phyloP scores from a whole-genome alignment of 2,329 filamentous ascomycete genomes.

The Nemania sp. region DNA sequence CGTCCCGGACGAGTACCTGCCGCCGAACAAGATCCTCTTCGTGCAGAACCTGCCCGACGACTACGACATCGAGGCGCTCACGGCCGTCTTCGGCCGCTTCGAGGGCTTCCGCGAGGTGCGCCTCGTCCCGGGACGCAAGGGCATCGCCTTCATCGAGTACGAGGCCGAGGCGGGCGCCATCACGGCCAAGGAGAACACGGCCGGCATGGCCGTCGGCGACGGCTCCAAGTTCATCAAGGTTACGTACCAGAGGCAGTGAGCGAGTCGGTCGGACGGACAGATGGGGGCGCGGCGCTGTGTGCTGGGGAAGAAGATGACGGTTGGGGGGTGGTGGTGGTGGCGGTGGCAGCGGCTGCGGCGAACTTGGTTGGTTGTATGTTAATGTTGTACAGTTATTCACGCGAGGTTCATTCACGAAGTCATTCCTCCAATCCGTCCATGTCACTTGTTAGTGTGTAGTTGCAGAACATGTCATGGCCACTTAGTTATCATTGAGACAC shows the following conservation, averaged over 20 bases:
- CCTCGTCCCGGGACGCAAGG: constrained; percentile 80
- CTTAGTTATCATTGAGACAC: neutral
- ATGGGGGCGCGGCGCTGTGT: neutral
- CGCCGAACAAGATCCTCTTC: constrained; percentile 96
- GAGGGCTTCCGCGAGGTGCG: constrained; percentile 94
- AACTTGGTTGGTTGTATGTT: no score
- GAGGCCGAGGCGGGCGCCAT: constrained; percentile 88
- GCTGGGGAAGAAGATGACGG: neutral
- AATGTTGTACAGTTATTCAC: no score
- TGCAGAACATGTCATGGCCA: neutral
- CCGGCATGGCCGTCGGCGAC: constrained; percentile 78
- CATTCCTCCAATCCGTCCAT: no score
- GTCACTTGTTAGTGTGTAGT: neutral
- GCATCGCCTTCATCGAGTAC: constrained; percentile 97
- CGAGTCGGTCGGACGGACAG: constrained; percentile 62
- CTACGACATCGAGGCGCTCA: constrained; percentile 79
- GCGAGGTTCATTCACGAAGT: no score
- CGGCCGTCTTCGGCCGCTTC: constrained; percentile 82
- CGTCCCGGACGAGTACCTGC: constrained; percentile 96
- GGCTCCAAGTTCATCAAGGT: constrained; percentile 84
- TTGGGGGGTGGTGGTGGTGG: neutral
- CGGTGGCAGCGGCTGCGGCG: no score
- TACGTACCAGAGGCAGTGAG: constrained; percentile 87
- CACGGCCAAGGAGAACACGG: constrained; percentile 89
- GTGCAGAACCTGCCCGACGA: constrained; percentile 89